These are phyloP conservation scores for Vitis rupestris DNA, from an alignment of 164 flowering plant genomes.

Conservation along the genomic window DNA sequence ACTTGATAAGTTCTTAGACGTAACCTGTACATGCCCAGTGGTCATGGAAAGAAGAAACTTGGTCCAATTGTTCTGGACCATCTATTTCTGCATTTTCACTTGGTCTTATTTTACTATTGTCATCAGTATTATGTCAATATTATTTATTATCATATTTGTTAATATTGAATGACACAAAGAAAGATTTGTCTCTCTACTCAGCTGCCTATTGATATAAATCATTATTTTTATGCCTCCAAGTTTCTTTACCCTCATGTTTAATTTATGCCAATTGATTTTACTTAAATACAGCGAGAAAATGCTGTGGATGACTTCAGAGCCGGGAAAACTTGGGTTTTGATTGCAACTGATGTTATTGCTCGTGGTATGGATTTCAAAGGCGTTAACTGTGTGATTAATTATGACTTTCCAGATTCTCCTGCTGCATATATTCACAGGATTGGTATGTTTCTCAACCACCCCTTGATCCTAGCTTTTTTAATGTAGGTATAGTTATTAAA, in stretches of 20 bases:
- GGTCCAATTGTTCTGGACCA: too few species aligned
- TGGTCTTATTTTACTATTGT: too few species aligned
- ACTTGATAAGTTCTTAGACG: not conserved
- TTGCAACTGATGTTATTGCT: conserved; percentile 93
- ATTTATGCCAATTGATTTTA: conserved; percentile 2
- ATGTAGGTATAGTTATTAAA: too few species aligned
- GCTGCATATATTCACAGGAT: conserved; percentile 90
- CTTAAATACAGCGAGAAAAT: conserved; percentile 67
- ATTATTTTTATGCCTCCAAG: not conserved
- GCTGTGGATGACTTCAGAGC: conserved; percentile 89
- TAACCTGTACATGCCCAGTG: too few species aligned
- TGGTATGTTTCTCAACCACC: conserved; percentile 49
- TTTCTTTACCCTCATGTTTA: not conserved
- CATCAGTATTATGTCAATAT: too few species aligned
- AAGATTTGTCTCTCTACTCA: too few species aligned
- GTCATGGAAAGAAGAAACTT: too few species aligned
- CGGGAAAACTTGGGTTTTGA: conserved; percentile 94
- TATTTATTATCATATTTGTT: too few species aligned
- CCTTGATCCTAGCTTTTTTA: too few species aligned
- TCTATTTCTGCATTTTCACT: too few species aligned
- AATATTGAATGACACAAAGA: too few species aligned
- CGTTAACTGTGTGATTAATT: conserved; percentile 89
- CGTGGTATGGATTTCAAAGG: conserved; percentile 99
- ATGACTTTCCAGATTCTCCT: conserved; percentile 94
- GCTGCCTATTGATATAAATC: not conserved